Percentiles rank a stretch among this genome's conserved stretches.
These are phyloP conservation scores for Sanguinoderma infundibulare DNA, from an alignment of 1,284 basidiomycete species.

Conservation along the genomic window DNA sequence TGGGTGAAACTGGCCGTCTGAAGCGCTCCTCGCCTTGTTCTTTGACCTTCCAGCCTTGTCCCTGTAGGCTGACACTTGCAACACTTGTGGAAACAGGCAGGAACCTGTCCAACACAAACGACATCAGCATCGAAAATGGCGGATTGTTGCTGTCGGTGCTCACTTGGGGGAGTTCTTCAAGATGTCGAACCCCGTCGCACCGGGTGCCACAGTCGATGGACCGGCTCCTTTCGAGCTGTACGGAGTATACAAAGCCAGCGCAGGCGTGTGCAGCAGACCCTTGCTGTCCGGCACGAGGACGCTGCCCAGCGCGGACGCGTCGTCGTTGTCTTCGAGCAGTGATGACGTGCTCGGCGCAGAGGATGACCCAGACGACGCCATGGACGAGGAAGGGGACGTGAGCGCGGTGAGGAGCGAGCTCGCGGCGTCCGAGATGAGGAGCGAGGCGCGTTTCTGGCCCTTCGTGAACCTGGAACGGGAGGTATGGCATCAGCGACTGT, in stretches of 20 bases:
- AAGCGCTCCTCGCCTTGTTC: too few relatives aligned
- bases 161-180: slow-evolving; percentile 65
- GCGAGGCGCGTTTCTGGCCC: slow-evolving; percentile 67
- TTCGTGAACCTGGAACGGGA: slow-evolving; percentile 55
- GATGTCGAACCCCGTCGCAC: slow-evolving; percentile 59
- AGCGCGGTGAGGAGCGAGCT: slow-evolving; percentile 59
- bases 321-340: slow-evolving; percentile 49
- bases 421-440: slow-evolving; percentile 68
- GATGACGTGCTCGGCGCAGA: slow-evolving; percentile 11
- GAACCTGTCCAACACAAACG: slow-evolving; percentile 61
- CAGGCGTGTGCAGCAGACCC: slow-evolving; percentile 6
- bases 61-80: too few relatives aligned
- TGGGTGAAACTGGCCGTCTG: too few relatives aligned
- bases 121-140: neutral
- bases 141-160: slow-evolving; percentile 14
- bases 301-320: slow-evolving; percentile 28
- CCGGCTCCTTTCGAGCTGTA: slow-evolving; percentile 3
- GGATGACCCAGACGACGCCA: slow-evolving; percentile 7
- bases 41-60: too few relatives aligned
- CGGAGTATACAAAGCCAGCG: slow-evolving; percentile 15
- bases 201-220: neutral
- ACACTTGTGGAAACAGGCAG: too few relatives aligned
- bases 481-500: slow-evolving; percentile 1
- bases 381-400: slow-evolving; percentile 32
- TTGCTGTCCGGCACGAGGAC: slow-evolving; percentile 38